Evolutionary conservation across 2,329 filamentous ascomycete genomes (phyloP), one percentile per base, ranked within the genome.

Genomic region (Diaporthe citriasiana): DNA sequence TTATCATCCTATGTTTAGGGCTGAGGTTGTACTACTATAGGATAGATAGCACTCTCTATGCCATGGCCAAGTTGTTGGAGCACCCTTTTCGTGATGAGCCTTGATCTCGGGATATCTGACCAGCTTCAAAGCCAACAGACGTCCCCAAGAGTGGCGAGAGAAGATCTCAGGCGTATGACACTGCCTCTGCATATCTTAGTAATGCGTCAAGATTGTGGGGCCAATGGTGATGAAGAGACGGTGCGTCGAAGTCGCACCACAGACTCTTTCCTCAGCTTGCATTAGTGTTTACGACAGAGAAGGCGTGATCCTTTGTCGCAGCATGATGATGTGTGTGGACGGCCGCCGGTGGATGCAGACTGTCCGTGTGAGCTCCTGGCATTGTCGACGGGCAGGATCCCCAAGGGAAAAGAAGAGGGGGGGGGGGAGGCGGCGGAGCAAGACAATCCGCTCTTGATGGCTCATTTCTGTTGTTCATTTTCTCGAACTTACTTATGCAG

Each of bases 211-310:
- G 10, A 33, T 17, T 17, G 2, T n/a, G 15, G 9, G 1, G 38
- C 40, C 5, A 42, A 42, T 42, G 40, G 13, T 6, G 8, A 63
- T 4, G 25, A 63, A 47, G 17, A 30, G 40, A 19, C 1, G 13
- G 25, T 13, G 40, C 15, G 40, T 17, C 40, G 12, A 47, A 47
- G 59, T 47, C 27, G 59, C 59, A 65, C 40, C 17, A 40, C 27
- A 19, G 45, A n/a, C 4, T 17, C 59, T 17, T n/a, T 33, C 12
- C 59, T 19, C 45, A 22, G 27, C 40, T 27, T 47, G 40, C 59
- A 45, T 65, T 47, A 63, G 59, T 47, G 40, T 65, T 47, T 65
- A 47, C 30, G 40, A 47, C 25, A 33, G 59, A n/a, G 47, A 33
- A 47, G 19, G 27, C n/a, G 42, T 47, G 17, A 47, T 45, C 19